phyloP scores from a whole-genome alignment of 768 basidiomycete genomes.

The Agaricus sinodeliciosus region DNA sequence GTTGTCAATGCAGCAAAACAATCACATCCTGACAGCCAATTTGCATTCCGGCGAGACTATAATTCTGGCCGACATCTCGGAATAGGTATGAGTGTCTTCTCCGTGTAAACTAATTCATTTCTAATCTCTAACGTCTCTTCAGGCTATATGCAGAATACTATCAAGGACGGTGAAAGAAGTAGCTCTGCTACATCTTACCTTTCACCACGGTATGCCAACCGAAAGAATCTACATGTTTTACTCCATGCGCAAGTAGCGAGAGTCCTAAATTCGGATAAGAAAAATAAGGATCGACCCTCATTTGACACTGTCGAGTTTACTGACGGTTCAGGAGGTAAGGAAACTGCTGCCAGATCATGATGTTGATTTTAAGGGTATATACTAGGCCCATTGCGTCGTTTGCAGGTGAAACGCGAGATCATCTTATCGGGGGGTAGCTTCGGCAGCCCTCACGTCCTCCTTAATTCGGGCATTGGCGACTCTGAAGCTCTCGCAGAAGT shows the following conservation, averaged over 20 bases:
- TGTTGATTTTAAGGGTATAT: too few relatives aligned
- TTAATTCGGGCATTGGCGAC: constrained; percentile 18
- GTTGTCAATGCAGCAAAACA: constrained; percentile 15
- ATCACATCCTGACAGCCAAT: background rate
- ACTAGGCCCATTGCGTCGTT: too few relatives aligned
- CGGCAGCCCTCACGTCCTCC: constrained; percentile 17
- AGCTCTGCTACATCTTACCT: constrained; percentile 25
- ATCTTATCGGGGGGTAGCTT: constrained; percentile 15
- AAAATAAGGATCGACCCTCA: too few relatives aligned
- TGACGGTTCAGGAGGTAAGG: background rate
- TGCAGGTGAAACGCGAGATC: constrained; percentile 13
- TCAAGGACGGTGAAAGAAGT: constrained; percentile 3
- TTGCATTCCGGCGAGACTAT: constrained; percentile 12
- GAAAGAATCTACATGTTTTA: too few relatives aligned
- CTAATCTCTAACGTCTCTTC: background rate
- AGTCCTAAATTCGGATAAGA: too few relatives aligned
- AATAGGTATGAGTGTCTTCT: too few relatives aligned
- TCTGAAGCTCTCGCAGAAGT: constrained; percentile 8
- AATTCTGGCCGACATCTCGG: constrained; percentile 14
- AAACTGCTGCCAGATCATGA: constrained; percentile 17
- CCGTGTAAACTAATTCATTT: too few relatives aligned
- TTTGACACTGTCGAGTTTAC: too few relatives aligned
- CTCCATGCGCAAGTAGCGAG: too few relatives aligned
- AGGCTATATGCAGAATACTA: constrained; percentile 6
- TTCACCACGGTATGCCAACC: too few relatives aligned